Conservation (phyloP, 768 basidiomycete species). For the Boletus sp. region DNA sequence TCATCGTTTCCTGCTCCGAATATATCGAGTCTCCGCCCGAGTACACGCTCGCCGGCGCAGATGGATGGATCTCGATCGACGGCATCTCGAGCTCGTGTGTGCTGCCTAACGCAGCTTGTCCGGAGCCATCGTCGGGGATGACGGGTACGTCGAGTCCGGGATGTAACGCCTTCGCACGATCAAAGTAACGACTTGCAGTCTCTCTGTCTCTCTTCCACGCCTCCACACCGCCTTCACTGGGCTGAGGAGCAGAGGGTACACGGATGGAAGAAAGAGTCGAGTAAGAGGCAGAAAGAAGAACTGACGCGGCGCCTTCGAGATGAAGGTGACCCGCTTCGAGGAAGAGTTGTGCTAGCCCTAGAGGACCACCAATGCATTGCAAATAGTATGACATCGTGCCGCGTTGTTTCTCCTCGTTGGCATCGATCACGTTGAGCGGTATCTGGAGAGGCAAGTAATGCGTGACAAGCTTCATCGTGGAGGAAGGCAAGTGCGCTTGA, state of each 20-base stretch:
- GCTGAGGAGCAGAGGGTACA: conserved; percentile 50
- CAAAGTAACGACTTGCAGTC: conserved; percentile 67
- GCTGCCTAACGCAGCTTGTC: conserved; percentile 24
- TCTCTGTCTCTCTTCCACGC: conserved; percentile 76
- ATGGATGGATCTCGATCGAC: conserved; percentile 48
- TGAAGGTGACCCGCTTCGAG: conserved; percentile 76
- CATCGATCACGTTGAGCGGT: conserved; percentile 34
- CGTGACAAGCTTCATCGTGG: conserved; percentile 73
- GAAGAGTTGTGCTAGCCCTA: conserved; percentile 70
- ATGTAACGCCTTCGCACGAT: conserved; percentile 58
- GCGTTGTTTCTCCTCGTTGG: conserved; percentile 38
- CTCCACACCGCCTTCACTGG: conserved; percentile 57
- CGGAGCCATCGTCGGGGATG: conserved; percentile 47
- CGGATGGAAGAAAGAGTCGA: conserved; percentile 77
- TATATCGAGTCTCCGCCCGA: conserved; percentile 26
- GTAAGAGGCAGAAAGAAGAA: conserved; percentile 69
- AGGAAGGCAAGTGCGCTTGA: conserved; percentile 68
- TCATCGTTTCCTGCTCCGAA: conserved; percentile 31
- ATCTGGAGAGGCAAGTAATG: conserved; percentile 65
- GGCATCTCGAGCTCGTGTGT: conserved; percentile 62
- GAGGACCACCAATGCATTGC: conserved; percentile 62
- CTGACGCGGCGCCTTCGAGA: conserved; percentile 74
- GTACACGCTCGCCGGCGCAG: conserved; percentile 27
- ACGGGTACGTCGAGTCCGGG: conserved; percentile 67
- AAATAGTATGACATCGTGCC: conserved; percentile 62